Percentiles rank a stretch among this genome's conserved stretches.
Conservation (phyloP, 2,329 filamentous ascomycete genomes). For the Aspergillus jensenii region DNA sequence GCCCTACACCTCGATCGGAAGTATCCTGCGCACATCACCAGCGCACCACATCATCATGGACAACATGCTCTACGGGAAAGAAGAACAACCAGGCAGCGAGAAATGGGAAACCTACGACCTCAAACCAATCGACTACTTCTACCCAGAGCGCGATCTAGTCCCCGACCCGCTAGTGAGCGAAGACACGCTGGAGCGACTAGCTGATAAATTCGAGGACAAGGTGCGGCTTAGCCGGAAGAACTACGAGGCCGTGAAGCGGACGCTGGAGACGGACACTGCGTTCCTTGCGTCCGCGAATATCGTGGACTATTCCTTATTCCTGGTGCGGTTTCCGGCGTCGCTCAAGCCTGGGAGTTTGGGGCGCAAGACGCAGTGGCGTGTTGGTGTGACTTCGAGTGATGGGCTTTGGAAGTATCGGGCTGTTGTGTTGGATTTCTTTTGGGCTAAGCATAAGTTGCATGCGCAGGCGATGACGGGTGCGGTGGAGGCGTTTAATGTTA, state of each 20-base stretch:
- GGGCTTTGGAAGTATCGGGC: constrained; percentile 67
- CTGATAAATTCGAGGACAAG: constrained; percentile 68
- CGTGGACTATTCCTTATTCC: constrained; percentile 74
- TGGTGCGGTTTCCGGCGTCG: constrained; percentile 58
- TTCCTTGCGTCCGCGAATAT: constrained; percentile 64
- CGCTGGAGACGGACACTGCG: constrained; percentile 62
- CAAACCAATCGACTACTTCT: constrained; percentile 74
- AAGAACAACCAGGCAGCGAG: constrained; percentile 41
- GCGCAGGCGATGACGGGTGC: constrained; percentile 66
- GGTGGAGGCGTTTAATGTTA: constrained; percentile 62
- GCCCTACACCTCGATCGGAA: constrained; percentile 58
- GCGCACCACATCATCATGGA: constrained; percentile 78
- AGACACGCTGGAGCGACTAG: constrained; percentile 64
- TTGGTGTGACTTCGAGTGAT: constrained; percentile 61
- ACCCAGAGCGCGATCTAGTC: constrained; percentile 70
- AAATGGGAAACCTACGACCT: constrained; percentile 73
- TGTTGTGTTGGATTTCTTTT: constrained; percentile 73
- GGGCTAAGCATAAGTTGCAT: constrained; percentile 70
- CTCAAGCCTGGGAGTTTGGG: constrained; percentile 33
- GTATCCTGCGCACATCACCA: constrained; percentile 60
- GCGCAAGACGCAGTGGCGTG: constrained; percentile 55
- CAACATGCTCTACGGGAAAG: constrained; percentile 66
- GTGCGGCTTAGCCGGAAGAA: constrained; percentile 57
- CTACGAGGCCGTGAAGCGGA: constrained; percentile 55
- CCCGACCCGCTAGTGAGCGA: constrained; percentile 63